Conservation (phyloP, 2,329 filamentous ascomycete species). For the Madurella fahalii region DNA sequence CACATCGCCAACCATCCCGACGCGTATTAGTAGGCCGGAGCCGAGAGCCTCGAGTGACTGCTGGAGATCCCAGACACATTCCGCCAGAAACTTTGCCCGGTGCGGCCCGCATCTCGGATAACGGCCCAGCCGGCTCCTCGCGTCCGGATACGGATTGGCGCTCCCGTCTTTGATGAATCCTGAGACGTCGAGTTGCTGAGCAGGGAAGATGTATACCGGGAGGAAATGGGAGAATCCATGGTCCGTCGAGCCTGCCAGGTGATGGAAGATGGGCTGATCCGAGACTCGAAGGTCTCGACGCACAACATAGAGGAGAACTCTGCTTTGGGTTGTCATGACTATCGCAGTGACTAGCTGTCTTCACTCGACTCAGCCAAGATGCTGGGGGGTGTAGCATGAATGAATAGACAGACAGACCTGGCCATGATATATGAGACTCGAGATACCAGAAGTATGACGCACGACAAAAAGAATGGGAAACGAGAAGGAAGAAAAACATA, state of each 20-base stretch:
- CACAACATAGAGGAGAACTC: conserved; percentile 63
- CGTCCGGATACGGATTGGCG: conserved; percentile 64
- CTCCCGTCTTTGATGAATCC: conserved; percentile 60
- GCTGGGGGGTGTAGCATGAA: too few relatives aligned
- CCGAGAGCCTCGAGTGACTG: conserved; percentile 52
- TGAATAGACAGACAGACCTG: too few relatives aligned
- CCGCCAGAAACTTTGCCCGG: conserved; percentile 66
- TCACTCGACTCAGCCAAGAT: not conserved
- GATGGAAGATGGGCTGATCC: conserved; percentile 71
- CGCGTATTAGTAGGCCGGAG: conserved; percentile 60
- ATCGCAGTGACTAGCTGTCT: too few relatives aligned
- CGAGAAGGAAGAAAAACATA: too few relatives aligned
- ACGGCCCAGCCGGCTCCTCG: conserved; percentile 58
- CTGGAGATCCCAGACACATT: conserved; percentile 72
- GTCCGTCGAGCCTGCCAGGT: conserved; percentile 43
- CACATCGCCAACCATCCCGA: conserved; percentile 58
- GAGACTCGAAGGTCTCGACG: conserved; percentile 68
- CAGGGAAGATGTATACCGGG: conserved; percentile 65
- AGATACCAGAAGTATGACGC: too few relatives aligned
- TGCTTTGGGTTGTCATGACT: not conserved
- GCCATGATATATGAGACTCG: too few relatives aligned
- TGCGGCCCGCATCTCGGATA: conserved; percentile 74
- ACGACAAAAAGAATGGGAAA: too few relatives aligned
- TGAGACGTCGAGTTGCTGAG: conserved; percentile 69
- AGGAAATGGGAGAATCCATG: conserved; percentile 64